Evolutionary conservation across 192 early-diverging fungal genomes (phyloP).

Genomic region (Coemansia javaensis): DNA sequence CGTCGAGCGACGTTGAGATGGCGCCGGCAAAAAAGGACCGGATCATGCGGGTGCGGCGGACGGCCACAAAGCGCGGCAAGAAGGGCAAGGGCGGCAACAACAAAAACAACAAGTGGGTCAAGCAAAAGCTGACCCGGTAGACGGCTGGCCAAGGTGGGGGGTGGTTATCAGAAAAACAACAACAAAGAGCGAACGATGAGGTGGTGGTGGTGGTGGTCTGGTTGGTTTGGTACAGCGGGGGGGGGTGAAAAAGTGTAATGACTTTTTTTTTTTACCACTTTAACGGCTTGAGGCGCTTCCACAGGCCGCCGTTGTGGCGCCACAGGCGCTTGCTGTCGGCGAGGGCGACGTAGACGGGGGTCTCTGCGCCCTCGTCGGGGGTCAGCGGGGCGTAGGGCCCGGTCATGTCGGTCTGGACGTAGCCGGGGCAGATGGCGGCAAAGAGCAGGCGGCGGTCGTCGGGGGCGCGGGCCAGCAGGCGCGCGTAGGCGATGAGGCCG

Average conservation of each 20-base stretch:
- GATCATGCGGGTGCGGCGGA: slow-evolving; percentile 7
- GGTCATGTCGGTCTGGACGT: slow-evolving; percentile 38
- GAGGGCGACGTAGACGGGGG: slow-evolving; percentile 39
- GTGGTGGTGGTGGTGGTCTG: background rate
- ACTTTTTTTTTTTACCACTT: slow-evolving; percentile 45
- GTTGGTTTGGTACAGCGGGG: background rate
- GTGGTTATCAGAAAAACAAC: background rate
- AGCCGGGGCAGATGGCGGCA: slow-evolving; percentile 47
- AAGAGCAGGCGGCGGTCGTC: slow-evolving; percentile 34
- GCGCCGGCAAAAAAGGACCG: slow-evolving; percentile 2
- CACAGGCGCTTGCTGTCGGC: slow-evolving; percentile 28
- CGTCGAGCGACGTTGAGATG: slow-evolving; percentile 3
- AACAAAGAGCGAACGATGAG: slow-evolving; percentile 1
- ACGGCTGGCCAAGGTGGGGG: too few relatives aligned
- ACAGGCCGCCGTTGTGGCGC: slow-evolving; percentile 42
- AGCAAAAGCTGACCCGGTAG: slow-evolving; percentile 22
- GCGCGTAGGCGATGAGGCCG: slow-evolving; percentile 41
- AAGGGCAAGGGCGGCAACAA: slow-evolving; percentile 31
- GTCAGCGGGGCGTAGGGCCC: slow-evolving; percentile 40
- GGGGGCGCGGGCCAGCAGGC: slow-evolving; percentile 27
- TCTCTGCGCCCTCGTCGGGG: slow-evolving; percentile 44
- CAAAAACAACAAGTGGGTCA: slow-evolving; percentile 24
- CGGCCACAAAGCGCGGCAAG: slow-evolving; percentile 17
- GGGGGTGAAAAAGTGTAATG: too few relatives aligned
- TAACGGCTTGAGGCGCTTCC: slow-evolving; percentile 38